Evolutionary conservation across 2,329 filamentous ascomycete genomes (phyloP).

Genomic region (Chaetomiaceae sp.): DNA sequence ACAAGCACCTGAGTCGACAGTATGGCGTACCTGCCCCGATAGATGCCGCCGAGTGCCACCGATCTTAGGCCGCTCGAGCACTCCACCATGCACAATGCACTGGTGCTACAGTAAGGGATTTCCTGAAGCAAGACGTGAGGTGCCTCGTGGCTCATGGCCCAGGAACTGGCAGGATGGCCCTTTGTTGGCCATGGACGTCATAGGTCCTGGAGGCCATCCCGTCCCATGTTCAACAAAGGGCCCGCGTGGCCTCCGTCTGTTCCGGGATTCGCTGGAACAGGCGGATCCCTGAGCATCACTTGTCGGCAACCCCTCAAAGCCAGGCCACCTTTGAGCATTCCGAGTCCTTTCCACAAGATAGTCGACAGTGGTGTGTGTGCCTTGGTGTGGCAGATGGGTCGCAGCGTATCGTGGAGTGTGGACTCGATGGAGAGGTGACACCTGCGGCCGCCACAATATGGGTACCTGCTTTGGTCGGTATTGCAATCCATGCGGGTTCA

Average conservation of each 20-base stretch:
- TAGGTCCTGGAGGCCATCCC: not conserved
- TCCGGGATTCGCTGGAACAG: not conserved
- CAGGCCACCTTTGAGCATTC: too few species aligned
- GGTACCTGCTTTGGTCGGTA: conserved; percentile 2
- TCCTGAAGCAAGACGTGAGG: too few species aligned
- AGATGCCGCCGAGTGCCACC: not conserved
- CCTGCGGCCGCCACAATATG: too few species aligned
- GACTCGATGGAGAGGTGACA: too few species aligned
- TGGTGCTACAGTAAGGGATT: not conserved
- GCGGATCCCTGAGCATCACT: not conserved
- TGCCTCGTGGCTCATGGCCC: too few species aligned
- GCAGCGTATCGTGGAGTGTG: too few species aligned
- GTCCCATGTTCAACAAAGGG: not conserved
- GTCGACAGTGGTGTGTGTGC: not conserved
- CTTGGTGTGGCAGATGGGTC: not conserved
- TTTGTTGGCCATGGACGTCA: not conserved
- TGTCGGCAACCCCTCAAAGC: too few species aligned
- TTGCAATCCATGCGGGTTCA: not conserved
- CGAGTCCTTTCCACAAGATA: not conserved
- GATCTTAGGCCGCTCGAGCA: too few species aligned
- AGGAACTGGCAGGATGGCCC: too few species aligned
- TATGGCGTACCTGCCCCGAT: not conserved
- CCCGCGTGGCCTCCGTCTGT: conserved; percentile 1
- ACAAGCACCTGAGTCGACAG: too few species aligned
- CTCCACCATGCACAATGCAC: too few species aligned